These are phyloP conservation scores for Aspergillus sp. DNA, from an alignment of 2,329 filamentous ascomycete species.

Conservation along the genomic window DNA sequence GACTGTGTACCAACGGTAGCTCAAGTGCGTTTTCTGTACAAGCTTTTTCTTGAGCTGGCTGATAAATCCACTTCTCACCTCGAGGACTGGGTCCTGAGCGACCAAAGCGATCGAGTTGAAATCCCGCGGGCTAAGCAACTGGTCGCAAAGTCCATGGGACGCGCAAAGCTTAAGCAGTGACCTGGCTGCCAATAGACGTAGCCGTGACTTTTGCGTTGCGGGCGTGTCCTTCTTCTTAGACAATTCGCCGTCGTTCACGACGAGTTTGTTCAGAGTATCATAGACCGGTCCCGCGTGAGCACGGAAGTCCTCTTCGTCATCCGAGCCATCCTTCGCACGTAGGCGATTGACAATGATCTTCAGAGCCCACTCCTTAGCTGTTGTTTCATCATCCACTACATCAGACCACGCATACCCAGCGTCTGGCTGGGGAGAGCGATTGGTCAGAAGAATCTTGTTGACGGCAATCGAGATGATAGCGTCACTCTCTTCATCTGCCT, in stretches of 20 bases:
- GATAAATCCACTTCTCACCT: constrained; percentile 77
- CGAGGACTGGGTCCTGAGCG: constrained; percentile 72
- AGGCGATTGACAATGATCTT: constrained; percentile 85
- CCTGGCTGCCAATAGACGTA: constrained; percentile 79
- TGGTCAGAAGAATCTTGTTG: constrained; percentile 70
- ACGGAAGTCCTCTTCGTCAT: constrained; percentile 47
- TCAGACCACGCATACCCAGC: constrained; percentile 67
- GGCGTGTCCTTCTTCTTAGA: constrained; percentile 76
- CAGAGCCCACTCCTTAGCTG: constrained; percentile 79
- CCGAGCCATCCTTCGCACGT: constrained; percentile 61
- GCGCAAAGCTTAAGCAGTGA: constrained; percentile 82
- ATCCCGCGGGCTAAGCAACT: constrained; percentile 67
- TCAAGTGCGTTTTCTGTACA: constrained; percentile 64
- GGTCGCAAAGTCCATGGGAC: constrained; percentile 70
- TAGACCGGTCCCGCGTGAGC: constrained; percentile 67
- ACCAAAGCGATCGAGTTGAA: constrained; percentile 83
- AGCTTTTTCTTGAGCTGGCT: constrained; percentile 77
- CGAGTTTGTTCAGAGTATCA: constrained; percentile 73
- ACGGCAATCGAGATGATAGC: constrained; percentile 77
- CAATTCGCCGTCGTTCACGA: constrained; percentile 76
- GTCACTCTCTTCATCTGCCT: constrained; percentile 72
- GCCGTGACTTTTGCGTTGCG: constrained; percentile 72
- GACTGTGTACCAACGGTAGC: constrained; percentile 83
- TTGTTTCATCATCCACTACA: constrained; percentile 76
- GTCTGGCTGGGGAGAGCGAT: constrained; percentile 58